These are phyloP conservation scores for Aspergillus egyptiacus DNA, from an alignment of 495 filamentous ascomycete species.

Conservation along the genomic window DNA sequence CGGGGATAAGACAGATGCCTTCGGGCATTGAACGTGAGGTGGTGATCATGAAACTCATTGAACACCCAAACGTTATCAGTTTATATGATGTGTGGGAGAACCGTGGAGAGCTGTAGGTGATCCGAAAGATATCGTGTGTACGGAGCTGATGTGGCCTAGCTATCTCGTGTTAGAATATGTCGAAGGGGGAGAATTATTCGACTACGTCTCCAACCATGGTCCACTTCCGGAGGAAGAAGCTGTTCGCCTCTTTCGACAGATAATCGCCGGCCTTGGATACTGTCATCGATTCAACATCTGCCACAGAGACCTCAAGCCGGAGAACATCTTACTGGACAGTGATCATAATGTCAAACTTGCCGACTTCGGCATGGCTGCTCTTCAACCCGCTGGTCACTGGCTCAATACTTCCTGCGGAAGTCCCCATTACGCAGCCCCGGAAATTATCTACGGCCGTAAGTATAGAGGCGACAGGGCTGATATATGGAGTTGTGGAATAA, in stretches of 20 bases:
- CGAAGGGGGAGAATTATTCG: slow-evolving; percentile 83
- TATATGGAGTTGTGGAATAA: slow-evolving; percentile 92
- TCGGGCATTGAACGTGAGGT: slow-evolving; percentile 87
- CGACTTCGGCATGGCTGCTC: slow-evolving; percentile 95
- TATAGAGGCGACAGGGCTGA: slow-evolving; percentile 85
- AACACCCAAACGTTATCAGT: slow-evolving; percentile 87
- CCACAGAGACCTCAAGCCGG: slow-evolving; percentile 93
- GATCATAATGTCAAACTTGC: slow-evolving; percentile 77
- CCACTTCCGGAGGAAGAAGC: slow-evolving; percentile 71
- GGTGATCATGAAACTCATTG: slow-evolving; percentile 90
- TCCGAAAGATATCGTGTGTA: neutral
- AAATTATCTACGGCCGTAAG: slow-evolving; percentile 62
- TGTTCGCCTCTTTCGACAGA: slow-evolving; percentile 82
- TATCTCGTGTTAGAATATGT: slow-evolving; percentile 97
- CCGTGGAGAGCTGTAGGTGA: slow-evolving; percentile 75
- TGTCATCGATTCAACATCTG: slow-evolving; percentile 91
- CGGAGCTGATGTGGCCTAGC: slow-evolving; percentile 37
- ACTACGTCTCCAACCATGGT: slow-evolving; percentile 64
- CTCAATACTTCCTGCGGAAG: slow-evolving; percentile 90
- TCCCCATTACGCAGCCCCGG: slow-evolving; percentile 91
- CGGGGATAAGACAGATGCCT: slow-evolving; percentile 62
- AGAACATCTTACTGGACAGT: slow-evolving; percentile 84
- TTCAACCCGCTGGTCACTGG: slow-evolving; percentile 71
- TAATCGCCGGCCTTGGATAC: slow-evolving; percentile 85
- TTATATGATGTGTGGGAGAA: slow-evolving; percentile 97